Percentiles rank a stretch among this genome's conserved stretches.
Evolutionary conservation across 2,329 filamentous ascomycete species (phyloP).

Genomic region (Cercospora berteroae): DNA sequence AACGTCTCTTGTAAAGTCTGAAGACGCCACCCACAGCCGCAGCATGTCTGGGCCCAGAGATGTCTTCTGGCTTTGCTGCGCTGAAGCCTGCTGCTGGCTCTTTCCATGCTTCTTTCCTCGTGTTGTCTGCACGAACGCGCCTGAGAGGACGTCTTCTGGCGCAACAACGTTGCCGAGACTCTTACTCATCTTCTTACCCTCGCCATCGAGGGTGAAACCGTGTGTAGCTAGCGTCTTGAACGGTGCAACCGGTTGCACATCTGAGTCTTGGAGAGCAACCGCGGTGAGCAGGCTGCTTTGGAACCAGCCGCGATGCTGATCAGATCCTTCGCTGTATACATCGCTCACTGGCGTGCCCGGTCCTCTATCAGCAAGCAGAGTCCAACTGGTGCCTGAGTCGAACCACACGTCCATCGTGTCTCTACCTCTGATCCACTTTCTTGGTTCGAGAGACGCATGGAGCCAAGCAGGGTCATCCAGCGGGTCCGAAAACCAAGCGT

Average conservation of each 20-base stretch:
- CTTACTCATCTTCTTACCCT: slow-evolving; percentile 98
- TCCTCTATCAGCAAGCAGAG: slow-evolving; percentile 44
- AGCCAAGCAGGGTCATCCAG: slow-evolving; percentile 76
- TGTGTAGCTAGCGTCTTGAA: slow-evolving; percentile 92
- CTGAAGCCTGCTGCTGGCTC: slow-evolving; percentile 26
- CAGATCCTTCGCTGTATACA: slow-evolving; percentile 88
- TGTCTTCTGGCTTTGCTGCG: slow-evolving; percentile 27
- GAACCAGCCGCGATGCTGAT: slow-evolving; percentile 98
- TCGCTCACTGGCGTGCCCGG: slow-evolving; percentile 60
- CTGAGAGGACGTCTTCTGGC: slow-evolving; percentile 80
- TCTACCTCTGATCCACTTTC: slow-evolving; percentile 68
- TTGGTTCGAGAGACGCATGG: slow-evolving; percentile 57
- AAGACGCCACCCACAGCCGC: slow-evolving; percentile 85
- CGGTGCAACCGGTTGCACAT: slow-evolving; percentile 56
- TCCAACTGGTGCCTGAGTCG: slow-evolving; percentile 95
- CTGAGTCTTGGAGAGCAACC: slow-evolving; percentile 61
- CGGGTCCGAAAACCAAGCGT: slow-evolving; percentile 90
- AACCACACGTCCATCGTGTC: slow-evolving; percentile 99
- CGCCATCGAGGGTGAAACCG: slow-evolving; percentile 84
- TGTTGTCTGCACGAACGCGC: slow-evolving; percentile 67
- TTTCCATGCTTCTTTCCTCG: slow-evolving; percentile 46
- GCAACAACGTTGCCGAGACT: slow-evolving; percentile 85
- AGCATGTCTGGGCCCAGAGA: slow-evolving; percentile 78
- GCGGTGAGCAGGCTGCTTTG: slow-evolving; percentile 91
- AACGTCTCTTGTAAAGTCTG: slow-evolving; percentile 87